A percentile compares a stretch with the other conserved stretches of the same genome.
Evolutionary conservation across 23 red algal species (phyloP).

Genomic region (Cyanidioschyzon merolae): DNA sequence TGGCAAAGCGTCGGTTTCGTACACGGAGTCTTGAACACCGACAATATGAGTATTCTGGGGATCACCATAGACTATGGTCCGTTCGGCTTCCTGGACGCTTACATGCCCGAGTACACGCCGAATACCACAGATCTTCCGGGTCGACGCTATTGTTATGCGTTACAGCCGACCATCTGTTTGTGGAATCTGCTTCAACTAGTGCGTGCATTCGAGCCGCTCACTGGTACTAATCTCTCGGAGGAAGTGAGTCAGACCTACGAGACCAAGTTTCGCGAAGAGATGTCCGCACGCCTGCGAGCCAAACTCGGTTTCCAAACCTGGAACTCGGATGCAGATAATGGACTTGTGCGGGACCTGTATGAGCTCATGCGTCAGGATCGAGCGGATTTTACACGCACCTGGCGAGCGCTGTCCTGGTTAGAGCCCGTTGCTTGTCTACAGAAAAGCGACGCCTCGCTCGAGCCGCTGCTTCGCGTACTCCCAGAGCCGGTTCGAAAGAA

Average conservation of each 20-base stretch:
- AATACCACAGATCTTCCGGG: constrained; percentile 96
- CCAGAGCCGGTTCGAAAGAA: constrained; percentile 14
- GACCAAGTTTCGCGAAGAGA: constrained; percentile 22
- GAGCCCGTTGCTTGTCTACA: constrained; percentile 15
- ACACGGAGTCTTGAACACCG: constrained; percentile 94
- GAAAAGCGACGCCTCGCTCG: constrained; percentile 26
- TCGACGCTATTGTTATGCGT: constrained; percentile 63
- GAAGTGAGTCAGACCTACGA: constrained; percentile 38
- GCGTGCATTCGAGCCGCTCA: constrained; percentile 45
- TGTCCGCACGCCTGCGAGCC: constrained; percentile 29
- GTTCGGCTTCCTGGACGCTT: constrained; percentile 86
- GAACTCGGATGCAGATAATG: constrained; percentile 24
- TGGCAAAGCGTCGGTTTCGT: constrained; percentile 98
- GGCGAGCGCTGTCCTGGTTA: constrained; percentile 44
- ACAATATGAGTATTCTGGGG: constrained; percentile 83
- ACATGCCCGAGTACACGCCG: constrained; percentile 85
- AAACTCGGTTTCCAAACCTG: constrained; percentile 72
- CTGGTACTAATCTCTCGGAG: constrained; percentile 28
- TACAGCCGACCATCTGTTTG: constrained; percentile 43
- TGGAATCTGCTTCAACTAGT: constrained; percentile 84
- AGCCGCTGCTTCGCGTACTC: constrained; percentile 14
- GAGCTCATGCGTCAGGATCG: constrained; percentile 63
- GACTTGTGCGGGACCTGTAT: constrained; percentile 41
- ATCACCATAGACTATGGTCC: constrained; percentile 98
- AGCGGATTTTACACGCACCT: constrained; percentile 79